phyloP scores from a whole-genome alignment of 73 alveolate species.

The Urostyla sp. region DNA sequence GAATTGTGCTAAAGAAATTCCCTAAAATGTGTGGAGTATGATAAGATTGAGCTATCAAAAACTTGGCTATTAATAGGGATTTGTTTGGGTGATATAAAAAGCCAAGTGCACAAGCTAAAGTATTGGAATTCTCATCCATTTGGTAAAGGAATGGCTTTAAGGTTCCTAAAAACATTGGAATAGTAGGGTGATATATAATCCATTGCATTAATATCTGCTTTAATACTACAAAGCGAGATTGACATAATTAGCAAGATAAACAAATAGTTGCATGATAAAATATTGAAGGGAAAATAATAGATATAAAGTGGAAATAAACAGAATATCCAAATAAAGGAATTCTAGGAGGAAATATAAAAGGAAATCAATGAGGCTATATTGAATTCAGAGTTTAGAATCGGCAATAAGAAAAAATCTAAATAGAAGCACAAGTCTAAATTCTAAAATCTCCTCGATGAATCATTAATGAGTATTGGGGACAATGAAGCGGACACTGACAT shows the following conservation, averaged over 20 bases:
- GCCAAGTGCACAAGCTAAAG: constrained; percentile 15
- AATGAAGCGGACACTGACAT: too few species aligned
- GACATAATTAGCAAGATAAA: neutral
- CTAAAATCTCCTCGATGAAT: too few species aligned
- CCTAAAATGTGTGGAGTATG: neutral
- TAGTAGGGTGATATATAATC: constrained; percentile 37
- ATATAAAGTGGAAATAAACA: too few species aligned
- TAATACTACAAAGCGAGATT: constrained; percentile 35
- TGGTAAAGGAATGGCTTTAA: constrained; percentile 43
- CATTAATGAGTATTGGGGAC: too few species aligned
- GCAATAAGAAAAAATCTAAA: too few species aligned
- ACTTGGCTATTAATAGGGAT: constrained; percentile 40
- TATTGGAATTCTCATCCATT: constrained; percentile 51
- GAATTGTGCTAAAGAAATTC: constrained; percentile 36
- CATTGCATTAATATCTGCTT: constrained; percentile 31
- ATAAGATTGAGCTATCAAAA: constrained; percentile 25
- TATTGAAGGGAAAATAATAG: too few species aligned
- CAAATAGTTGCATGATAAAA: too few species aligned
- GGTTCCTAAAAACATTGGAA: constrained; percentile 21
- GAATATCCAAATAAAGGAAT: too few species aligned
- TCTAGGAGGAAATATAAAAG: too few species aligned
- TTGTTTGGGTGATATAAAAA: constrained; percentile 35
- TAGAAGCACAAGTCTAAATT: too few species aligned
- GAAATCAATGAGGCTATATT: too few species aligned
- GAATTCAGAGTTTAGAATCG: too few species aligned